Conservation (phyloP, 1,284 basidiomycete genomes). For the Exobasidium rhododendri region DNA sequence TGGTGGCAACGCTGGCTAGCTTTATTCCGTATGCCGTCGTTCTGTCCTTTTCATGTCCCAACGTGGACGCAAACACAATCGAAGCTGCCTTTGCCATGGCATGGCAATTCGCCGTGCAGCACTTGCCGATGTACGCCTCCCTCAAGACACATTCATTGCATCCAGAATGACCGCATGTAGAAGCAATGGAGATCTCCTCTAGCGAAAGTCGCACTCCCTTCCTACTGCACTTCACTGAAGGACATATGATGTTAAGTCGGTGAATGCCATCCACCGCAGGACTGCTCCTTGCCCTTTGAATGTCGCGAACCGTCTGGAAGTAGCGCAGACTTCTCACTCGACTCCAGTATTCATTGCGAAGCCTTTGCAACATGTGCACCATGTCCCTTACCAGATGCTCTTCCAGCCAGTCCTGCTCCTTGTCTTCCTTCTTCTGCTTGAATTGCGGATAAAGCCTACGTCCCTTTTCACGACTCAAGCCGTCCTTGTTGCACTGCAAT, state of each 20-base stretch:
- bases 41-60: slow-evolving; percentile 57
- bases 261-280: not conserved
- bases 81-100: slow-evolving; percentile 31
- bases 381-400: slow-evolving; percentile 31
- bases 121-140: slow-evolving; percentile 37
- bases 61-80: slow-evolving; percentile 31
- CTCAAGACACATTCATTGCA: slow-evolving; percentile 31
- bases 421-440: slow-evolving; percentile 3
- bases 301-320: slow-evolving; percentile 37
- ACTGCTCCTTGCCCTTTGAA: slow-evolving; percentile 28
- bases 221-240: slow-evolving; percentile 25
- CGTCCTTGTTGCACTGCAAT: not conserved
- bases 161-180: slow-evolving; percentile 36
- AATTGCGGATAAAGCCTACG: not conserved
- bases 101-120: slow-evolving; percentile 31
- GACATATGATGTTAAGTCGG: slow-evolving; percentile 23
- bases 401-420: slow-evolving; percentile 29
- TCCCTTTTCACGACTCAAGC: not conserved
- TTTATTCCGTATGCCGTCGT: slow-evolving; percentile 79
- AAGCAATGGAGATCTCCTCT: slow-evolving; percentile 28
- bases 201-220: slow-evolving; percentile 17
- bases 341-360: slow-evolving; percentile 36
- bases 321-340: slow-evolving; percentile 39
- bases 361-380: slow-evolving; percentile 33
- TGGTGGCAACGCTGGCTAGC: slow-evolving; percentile 73